A percentile compares a stretch with the other conserved stretches of the same genome.
Evolutionary conservation across 768 basidiomycete genomes (phyloP).

Genomic region (Tylopilus plumbeoviolaceoides): DNA sequence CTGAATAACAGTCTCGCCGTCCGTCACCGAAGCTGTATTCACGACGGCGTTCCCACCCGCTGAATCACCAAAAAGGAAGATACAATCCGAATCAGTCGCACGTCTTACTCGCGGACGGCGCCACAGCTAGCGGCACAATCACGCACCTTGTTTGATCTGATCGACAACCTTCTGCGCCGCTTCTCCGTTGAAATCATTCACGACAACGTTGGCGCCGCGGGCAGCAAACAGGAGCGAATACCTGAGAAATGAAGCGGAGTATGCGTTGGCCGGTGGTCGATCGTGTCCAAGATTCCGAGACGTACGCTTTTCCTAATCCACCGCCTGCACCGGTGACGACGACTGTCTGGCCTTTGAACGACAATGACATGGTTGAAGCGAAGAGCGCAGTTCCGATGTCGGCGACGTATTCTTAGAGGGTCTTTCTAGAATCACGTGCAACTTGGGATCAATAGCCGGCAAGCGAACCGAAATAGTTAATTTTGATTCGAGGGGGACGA

Average conservation of each 20-base stretch:
- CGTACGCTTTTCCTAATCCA: constrained; percentile 88
- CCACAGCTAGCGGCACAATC: too few species aligned
- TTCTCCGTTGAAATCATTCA: constrained; percentile 87
- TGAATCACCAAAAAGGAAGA: constrained; percentile 24
- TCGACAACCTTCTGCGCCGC: constrained; percentile 92
- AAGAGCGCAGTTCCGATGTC: not conserved
- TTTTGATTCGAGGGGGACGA: constrained; percentile 21
- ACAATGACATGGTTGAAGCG: constrained; percentile 40
- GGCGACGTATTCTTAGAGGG: not conserved
- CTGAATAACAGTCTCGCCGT: constrained; percentile 83
- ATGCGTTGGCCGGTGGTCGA: not conserved
- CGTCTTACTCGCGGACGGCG: not conserved
- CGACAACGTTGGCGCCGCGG: constrained; percentile 89
- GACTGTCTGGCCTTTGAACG: constrained; percentile 87
- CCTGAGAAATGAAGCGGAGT: constrained; percentile 35
- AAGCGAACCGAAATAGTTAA: constrained; percentile 21
- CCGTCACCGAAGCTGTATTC: constrained; percentile 82
- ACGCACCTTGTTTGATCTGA: constrained; percentile 75
- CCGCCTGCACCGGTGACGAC: constrained; percentile 95
- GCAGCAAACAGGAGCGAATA: constrained; percentile 92
- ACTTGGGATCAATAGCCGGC: too few species aligned
- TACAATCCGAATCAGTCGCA: not conserved
- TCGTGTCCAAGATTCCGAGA: constrained; percentile 8
- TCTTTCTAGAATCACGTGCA: constrained; percentile 13
- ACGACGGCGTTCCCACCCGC: constrained; percentile 87